A percentile compares a stretch with the other conserved stretches of the same genome.
Conservation (phyloP, 176 grass and related monocot genomes). For the Miscanthus lutarioriparius region DNA sequence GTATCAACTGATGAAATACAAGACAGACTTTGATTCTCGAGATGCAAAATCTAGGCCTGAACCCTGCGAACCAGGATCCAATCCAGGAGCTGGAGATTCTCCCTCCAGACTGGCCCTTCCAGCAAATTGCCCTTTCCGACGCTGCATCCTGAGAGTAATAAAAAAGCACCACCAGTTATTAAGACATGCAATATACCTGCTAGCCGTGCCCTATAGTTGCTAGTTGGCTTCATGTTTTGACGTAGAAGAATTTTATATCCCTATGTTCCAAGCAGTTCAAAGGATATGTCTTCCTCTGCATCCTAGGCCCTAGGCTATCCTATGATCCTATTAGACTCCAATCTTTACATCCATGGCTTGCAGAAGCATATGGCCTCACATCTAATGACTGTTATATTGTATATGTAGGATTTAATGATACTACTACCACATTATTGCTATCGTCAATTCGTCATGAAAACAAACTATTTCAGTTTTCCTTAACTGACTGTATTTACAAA, state of each 20-base stretch:
- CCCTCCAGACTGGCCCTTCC: slow-evolving; percentile 66
- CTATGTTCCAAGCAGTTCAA: background rate
- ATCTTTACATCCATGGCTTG: slow-evolving; percentile 10
- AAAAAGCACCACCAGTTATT: slow-evolving; percentile 27
- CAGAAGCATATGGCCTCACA: slow-evolving; percentile 12
- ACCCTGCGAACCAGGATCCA: slow-evolving; percentile 45
- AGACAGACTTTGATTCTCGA: slow-evolving; percentile 69
- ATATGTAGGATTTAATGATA: background rate
- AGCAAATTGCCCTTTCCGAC: slow-evolving; percentile 82
- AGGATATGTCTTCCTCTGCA: background rate
- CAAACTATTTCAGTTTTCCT: background rate
- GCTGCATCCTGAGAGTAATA: slow-evolving; percentile 74
- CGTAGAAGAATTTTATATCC: background rate
- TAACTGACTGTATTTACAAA: background rate
- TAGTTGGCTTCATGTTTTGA: slow-evolving; percentile 23
- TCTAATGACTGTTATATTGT: background rate
- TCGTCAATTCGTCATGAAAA: background rate
- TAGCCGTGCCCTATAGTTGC: slow-evolving; percentile 13
- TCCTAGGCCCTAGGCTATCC: slow-evolving; percentile 5
- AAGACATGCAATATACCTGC: background rate
- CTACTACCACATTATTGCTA: background rate
- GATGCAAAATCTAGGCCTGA: slow-evolving; percentile 53
- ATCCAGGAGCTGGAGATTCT: slow-evolving; percentile 44
- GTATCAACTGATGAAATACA: slow-evolving; percentile 26
- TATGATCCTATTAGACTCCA: slow-evolving; percentile 15